Evolutionary conservation across 2,329 filamentous ascomycete species (phyloP).

Genomic region (Fusarium pininemorale): DNA sequence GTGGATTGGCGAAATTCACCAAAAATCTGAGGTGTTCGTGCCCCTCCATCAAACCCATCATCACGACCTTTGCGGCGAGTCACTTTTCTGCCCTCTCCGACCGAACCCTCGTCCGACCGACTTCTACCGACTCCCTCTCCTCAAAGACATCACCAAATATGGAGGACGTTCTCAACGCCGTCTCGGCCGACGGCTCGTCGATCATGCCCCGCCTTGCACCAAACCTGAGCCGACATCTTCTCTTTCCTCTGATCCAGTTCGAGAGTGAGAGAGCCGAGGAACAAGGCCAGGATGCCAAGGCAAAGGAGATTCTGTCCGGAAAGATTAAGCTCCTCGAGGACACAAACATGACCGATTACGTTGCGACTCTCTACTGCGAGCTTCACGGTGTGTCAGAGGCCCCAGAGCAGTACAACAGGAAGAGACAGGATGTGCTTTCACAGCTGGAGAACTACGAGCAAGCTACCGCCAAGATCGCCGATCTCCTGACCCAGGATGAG

Average conservation of each 20-base stretch:
- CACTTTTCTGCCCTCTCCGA: constrained; percentile 32
- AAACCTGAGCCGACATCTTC: constrained; percentile 93
- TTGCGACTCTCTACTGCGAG: constrained; percentile 89
- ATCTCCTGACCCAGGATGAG: constrained; percentile 85
- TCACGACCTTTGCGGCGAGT: constrained; percentile 41
- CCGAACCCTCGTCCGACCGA: constrained; percentile 23
- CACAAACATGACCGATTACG: constrained; percentile 99
- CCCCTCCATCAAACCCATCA: constrained; percentile 49
- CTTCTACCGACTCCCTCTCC: constrained; percentile 6
- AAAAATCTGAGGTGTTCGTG: constrained; percentile 47
- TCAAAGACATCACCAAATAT: constrained; percentile 43
- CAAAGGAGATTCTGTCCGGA: constrained; percentile 78
- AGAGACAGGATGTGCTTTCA: constrained; percentile 87
- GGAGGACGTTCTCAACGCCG: constrained; percentile 59
- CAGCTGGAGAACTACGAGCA: constrained; percentile 85
- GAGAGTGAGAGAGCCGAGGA: constrained; percentile 83
- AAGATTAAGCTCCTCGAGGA: constrained; percentile 95
- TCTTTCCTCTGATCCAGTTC: constrained; percentile 97
- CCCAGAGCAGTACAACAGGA: constrained; percentile 86
- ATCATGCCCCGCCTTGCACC: constrained; percentile 89
- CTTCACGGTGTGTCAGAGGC: constrained; percentile 81
- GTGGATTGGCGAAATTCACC: constrained; percentile 53
- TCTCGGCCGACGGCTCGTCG: constrained; percentile 74
- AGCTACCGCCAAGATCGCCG: constrained; percentile 87
- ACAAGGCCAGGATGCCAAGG: constrained; percentile 65